Conservation (phyloP, 2,329 filamentous ascomycete genomes). For the Xylariaceae sp. region DNA sequence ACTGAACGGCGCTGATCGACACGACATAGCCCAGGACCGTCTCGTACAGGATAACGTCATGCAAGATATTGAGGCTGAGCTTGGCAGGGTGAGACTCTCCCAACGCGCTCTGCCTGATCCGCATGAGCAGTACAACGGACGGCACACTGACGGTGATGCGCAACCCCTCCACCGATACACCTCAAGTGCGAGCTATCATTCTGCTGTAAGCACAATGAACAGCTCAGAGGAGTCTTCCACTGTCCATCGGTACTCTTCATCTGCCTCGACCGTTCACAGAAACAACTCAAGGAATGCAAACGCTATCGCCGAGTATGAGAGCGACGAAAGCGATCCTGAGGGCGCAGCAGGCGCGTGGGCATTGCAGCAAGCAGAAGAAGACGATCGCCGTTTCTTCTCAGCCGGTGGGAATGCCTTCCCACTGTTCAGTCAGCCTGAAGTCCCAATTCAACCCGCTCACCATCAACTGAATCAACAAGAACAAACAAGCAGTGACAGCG, state of each 20-base stretch:
- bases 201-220: conserved; percentile 43
- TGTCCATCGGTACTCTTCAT: conserved; percentile 38
- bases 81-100: conserved; percentile 38
- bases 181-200: conserved; percentile 40
- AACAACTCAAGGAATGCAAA: conserved; percentile 34
- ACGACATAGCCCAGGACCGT: conserved; percentile 36
- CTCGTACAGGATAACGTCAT: conserved; percentile 50
- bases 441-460: conserved; percentile 35
- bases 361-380: conserved; percentile 77
- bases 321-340: conserved; percentile 82
- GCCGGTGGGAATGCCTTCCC: conserved; percentile 43
- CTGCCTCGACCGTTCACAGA: conserved; percentile 38
- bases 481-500: conserved; percentile 63
- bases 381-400: conserved; percentile 58
- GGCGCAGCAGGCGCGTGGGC: conserved; percentile 78
- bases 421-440: conserved; percentile 38
- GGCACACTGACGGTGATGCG: conserved; percentile 42
- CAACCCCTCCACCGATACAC: conserved; percentile 40
- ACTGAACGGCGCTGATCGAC: conserved; percentile 33
- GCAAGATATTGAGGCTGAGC: conserved; percentile 52
- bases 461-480: conserved; percentile 40
- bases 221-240: conserved; percentile 34
- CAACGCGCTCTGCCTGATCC: conserved; percentile 37
- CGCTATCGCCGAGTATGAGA: conserved; percentile 40
- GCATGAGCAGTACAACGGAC: conserved; percentile 39